Conservation (phyloP, 2,329 filamentous ascomycete genomes). For the Pseudopithomyces maydicus region DNA sequence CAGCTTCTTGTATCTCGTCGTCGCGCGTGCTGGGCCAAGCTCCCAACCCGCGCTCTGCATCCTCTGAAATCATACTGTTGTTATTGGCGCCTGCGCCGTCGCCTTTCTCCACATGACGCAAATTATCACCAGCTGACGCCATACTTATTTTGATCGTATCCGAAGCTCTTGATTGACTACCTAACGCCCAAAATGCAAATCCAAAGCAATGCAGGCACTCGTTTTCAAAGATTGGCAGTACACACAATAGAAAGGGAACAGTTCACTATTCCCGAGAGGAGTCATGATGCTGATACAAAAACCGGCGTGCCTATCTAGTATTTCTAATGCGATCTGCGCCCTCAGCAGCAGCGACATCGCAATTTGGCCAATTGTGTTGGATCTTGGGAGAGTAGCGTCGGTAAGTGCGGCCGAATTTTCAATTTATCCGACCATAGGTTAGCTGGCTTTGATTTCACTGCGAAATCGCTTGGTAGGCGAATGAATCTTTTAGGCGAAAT, state of each 20-base stretch:
- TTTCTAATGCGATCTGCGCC: slow-evolving; percentile 5
- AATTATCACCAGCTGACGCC: background rate
- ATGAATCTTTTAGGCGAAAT: background rate
- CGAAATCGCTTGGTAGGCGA: background rate
- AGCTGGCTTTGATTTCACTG: background rate
- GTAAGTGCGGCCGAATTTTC: background rate
- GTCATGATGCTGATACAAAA: slow-evolving; percentile 2
- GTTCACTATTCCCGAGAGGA: slow-evolving; percentile 3
- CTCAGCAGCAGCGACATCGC: background rate
- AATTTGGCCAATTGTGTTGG: background rate
- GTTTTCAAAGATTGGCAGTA: background rate
- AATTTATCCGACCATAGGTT: slow-evolving; percentile 6
- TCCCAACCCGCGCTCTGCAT: slow-evolving; percentile 9
- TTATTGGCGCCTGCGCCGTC: background rate
- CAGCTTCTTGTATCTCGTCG: slow-evolving; percentile 20
- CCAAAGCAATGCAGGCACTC: background rate
- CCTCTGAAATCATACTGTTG: background rate
- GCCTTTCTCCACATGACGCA: background rate
- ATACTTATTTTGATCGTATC: background rate
- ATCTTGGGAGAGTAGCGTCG: background rate
- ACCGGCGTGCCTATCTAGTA: background rate
- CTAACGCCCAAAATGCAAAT: background rate
- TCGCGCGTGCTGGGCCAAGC: slow-evolving; percentile 22
- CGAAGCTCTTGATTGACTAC: background rate
- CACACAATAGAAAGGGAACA: background rate